These are phyloP conservation scores for Heteromeles arbutifolia DNA, from an alignment of 306 rosid species.

Conservation along the genomic window DNA sequence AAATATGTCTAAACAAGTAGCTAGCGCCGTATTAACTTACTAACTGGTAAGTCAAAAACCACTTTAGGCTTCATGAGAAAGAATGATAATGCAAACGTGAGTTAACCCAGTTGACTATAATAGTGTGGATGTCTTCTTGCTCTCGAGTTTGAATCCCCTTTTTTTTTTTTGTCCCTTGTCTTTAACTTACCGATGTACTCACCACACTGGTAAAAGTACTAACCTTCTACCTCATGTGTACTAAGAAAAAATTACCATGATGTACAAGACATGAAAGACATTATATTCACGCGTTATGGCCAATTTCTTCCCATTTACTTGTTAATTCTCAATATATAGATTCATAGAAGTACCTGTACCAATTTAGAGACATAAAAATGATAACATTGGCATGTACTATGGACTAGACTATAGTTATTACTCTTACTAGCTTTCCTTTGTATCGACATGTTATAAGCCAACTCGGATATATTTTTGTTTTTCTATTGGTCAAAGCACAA, in stretches of 20 bases:
- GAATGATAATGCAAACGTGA: not conserved
- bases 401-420: not conserved
- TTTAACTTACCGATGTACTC: not conserved
- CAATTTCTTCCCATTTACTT: not conserved
- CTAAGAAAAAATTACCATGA: not conserved
- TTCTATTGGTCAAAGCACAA: not conserved
- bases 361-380: not conserved
- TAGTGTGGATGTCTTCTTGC: not conserved
- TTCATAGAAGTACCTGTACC: not conserved
- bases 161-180: not conserved
- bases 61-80: not conserved
- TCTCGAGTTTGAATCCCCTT: not conserved
- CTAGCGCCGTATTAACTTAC: not conserved
- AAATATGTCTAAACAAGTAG: not conserved
- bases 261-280: not conserved
- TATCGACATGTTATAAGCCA: not conserved
- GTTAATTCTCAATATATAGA: not conserved
- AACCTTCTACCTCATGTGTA: not conserved
- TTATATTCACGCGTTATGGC: not conserved
- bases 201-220: not conserved
- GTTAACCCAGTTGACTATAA: not conserved
- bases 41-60: not conserved
- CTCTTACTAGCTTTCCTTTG: not conserved
- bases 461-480: not conserved
- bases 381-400: not conserved